phyloP scores from a whole-genome alignment of 768 basidiomycete species.

The Russula earlei region DNA sequence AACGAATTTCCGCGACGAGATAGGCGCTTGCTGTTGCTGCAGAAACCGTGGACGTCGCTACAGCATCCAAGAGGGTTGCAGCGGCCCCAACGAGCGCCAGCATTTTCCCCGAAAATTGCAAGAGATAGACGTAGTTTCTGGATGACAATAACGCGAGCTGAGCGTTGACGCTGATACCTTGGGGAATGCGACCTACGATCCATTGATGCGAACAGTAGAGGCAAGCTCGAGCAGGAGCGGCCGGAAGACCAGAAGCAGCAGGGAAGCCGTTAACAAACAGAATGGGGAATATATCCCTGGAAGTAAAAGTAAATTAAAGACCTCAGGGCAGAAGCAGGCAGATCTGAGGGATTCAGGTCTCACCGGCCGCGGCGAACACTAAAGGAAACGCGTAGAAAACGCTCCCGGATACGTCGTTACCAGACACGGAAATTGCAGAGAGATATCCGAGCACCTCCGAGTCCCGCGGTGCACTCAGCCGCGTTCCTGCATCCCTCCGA shows the following conservation, averaged over 20 bases:
- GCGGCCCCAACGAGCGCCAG: slow-evolving; percentile 17
- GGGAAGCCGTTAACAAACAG: slow-evolving; percentile 16
- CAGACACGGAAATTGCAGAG: slow-evolving; percentile 16
- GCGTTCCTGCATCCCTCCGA: slow-evolving; percentile 5
- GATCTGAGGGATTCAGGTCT: not conserved
- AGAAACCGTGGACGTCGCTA: slow-evolving; percentile 18
- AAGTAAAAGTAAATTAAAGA: no score
- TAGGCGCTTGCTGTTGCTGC: slow-evolving; percentile 19
- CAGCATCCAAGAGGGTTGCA: slow-evolving; percentile 15
- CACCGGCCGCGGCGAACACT: slow-evolving; percentile 16
- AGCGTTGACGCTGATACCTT: not conserved
- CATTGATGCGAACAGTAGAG: slow-evolving; percentile 11
- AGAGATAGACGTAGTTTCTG: slow-evolving; percentile 9
- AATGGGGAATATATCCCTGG: slow-evolving; percentile 18
- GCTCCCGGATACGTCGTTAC: slow-evolving; percentile 17
- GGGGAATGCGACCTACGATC: slow-evolving; percentile 8
- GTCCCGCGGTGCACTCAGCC: not conserved
- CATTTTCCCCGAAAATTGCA: slow-evolving; percentile 15
- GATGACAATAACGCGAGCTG: not conserved
- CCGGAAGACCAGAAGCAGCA: slow-evolving; percentile 18
- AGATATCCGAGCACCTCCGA: slow-evolving; percentile 14
- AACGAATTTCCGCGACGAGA: slow-evolving; percentile 13
- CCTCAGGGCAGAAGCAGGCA: not conserved
- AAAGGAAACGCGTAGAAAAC: slow-evolving; percentile 19
- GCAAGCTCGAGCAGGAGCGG: slow-evolving; percentile 13